Evolutionary conservation across 768 basidiomycete genomes (phyloP), one percentile per base, ranked within the genome.

Genomic region (Pisolithus marmoratus): DNA sequence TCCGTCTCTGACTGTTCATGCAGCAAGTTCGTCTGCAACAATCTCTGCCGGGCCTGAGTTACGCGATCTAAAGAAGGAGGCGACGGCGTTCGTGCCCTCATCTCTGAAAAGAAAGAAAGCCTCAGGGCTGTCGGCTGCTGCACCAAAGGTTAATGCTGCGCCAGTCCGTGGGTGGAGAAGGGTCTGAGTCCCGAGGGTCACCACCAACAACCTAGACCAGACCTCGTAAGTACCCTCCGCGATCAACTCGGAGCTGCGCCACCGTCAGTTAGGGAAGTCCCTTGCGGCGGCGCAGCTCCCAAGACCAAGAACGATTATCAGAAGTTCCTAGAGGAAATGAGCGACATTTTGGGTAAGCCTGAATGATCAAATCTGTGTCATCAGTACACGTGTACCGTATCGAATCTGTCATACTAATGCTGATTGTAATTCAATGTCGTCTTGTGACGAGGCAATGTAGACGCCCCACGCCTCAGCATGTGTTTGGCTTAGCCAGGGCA

Each of bases 61-160:
- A 47, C 87, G 95, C 14, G 92, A 99, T 69, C 75, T 98, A 54
- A 92, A 94, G 72, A 94, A 92, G 68, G 96, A 99, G 66, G 87
- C 89, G 8, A 95, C 92, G 1, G 83, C 89, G 0, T 98, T 99
- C 61, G 82, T 97, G 4, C 96, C 96, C 4, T 65, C 84, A 2
- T 75, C 87, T 3, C 70, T 95, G 48, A 91, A 90, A 68, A 81
- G 90, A 44, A 93, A 87, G 68, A 85, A 78, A 54, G 65, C 64
- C 19, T 60, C 65, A 4, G 59, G 34, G 34, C 12, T 70, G 12
- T 60, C 59, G 23, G 53, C 73, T 5, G 54, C 71, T 20, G 64
- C 72, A 2, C 57, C 74, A 4, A 78, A 72, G 55, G 61, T 88
- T 29, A 81, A 88, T 58, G 83, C 87, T 8, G 87, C 87, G 2